Conservation (phyloP, 2,329 filamentous ascomycete genomes). For the Pseudocercospora vitis region DNA sequence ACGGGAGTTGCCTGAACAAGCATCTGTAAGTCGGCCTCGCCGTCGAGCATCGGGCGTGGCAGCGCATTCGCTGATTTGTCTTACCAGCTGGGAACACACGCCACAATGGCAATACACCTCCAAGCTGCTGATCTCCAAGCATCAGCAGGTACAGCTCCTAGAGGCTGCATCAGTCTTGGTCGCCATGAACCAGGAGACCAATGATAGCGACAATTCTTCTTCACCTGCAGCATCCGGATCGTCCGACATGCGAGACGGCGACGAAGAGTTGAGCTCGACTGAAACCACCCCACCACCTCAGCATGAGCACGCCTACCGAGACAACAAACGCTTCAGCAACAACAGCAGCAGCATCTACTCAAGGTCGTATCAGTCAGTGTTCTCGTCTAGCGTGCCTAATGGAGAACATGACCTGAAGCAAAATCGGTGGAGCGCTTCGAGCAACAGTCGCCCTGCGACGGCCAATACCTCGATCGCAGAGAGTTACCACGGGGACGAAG, state of each 20-base stretch:
- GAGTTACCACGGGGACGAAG: constrained; percentile 70
- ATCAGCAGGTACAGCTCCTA: constrained; percentile 96
- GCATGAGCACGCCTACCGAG: constrained; percentile 58
- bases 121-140: constrained; percentile 97
- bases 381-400: constrained; percentile 55
- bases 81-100: constrained; percentile 93
- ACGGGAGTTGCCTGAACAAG: constrained; percentile 99
- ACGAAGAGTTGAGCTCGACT: constrained; percentile 76
- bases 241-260: constrained; percentile 69
- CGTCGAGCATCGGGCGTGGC: constrained; percentile 1
- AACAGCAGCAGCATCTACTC: constrained; percentile 58
- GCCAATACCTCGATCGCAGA: constrained; percentile 62
- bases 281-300: constrained; percentile 91
- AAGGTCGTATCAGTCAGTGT: constrained; percentile 77
- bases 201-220: constrained; percentile 77
- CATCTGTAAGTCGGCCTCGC: constrained; percentile 78
- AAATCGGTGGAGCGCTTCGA: constrained; percentile 66
- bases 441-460: constrained; percentile 73
- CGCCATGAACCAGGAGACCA: constrained; percentile 74
- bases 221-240: constrained; percentile 80
- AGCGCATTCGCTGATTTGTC: constrained; percentile 18
- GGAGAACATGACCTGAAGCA: constrained; percentile 56
- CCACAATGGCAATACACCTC: constrained; percentile 97
- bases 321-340: constrained; percentile 49
- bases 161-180: constrained; percentile 96